These are phyloP conservation scores for Oidiodendron maius DNA, from an alignment of 495 filamentous ascomycete genomes.

Conservation along the genomic window DNA sequence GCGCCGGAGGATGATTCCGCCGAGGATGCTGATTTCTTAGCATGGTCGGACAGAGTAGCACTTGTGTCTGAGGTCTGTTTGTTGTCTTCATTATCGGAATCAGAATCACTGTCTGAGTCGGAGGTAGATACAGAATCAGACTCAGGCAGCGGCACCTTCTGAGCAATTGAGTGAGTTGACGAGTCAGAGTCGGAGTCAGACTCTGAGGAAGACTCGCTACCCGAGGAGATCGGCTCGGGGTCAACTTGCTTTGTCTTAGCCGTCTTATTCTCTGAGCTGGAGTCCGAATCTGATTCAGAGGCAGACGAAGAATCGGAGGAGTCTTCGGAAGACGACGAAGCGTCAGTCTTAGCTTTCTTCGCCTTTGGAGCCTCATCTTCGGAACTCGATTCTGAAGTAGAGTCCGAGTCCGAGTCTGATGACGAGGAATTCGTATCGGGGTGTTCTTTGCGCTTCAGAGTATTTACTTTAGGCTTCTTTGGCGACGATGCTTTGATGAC, in stretches of 20 bases:
- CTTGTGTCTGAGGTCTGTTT: conserved; percentile 19
- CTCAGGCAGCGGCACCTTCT: conserved; percentile 19
- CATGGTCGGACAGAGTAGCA: conserved; percentile 22
- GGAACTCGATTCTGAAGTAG: conserved; percentile 22
- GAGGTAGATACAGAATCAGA: conserved; percentile 19
- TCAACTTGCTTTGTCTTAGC: conserved; percentile 23
- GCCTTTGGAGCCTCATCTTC: conserved; percentile 30
- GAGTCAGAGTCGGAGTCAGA: conserved; percentile 29
- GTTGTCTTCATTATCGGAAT: conserved; percentile 14
- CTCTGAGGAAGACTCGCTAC: conserved; percentile 42
- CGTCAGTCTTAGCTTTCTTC: conserved; percentile 25
- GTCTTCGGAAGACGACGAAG: conserved; percentile 17
- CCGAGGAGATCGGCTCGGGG: conserved; percentile 22
- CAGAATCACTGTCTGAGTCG: conserved; percentile 16
- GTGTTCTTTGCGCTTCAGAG: conserved; percentile 63
- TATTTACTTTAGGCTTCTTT: conserved; percentile 36
- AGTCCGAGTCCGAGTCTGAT: conserved; percentile 14
- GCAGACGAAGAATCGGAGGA: conserved; percentile 17
- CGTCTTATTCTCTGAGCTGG: conserved; percentile 24
- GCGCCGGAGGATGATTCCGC: conserved; percentile 16
- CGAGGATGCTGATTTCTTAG: conserved; percentile 16
- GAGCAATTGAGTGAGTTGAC: conserved; percentile 20
- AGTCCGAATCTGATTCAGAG: conserved; percentile 30
- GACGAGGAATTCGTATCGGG: conserved; percentile 40
- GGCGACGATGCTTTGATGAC: conserved; percentile 23